Evolutionary conservation across 192 early-diverging fungal genomes (phyloP).

Genomic region (Chytriomyces confervae): DNA sequence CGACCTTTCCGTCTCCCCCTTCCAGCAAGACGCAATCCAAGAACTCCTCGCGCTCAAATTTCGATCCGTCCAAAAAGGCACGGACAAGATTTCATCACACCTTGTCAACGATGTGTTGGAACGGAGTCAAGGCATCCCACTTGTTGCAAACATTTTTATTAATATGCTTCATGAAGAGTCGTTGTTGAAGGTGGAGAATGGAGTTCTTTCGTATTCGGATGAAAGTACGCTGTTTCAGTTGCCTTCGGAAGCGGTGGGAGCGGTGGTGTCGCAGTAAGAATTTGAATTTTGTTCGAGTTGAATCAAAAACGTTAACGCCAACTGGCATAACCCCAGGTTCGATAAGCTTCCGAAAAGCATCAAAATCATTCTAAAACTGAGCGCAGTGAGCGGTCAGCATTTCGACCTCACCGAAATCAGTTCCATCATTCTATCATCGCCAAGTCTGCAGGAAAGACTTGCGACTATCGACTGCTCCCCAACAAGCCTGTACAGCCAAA

Average conservation of each 20-base stretch:
- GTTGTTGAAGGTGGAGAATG: slow-evolving; percentile 8
- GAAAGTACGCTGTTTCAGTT: neutral
- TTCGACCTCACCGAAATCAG: slow-evolving; percentile 28
- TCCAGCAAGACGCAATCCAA: slow-evolving; percentile 16
- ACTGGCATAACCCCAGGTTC: neutral
- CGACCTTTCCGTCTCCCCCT: slow-evolving; percentile 6
- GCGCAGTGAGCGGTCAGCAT: slow-evolving; percentile 32
- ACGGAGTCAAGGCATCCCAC: slow-evolving; percentile 29
- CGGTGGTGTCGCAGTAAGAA: slow-evolving; percentile 32
- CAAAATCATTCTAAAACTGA: slow-evolving; percentile 27
- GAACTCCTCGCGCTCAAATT: slow-evolving; percentile 20
- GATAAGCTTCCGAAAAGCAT: slow-evolving; percentile 17
- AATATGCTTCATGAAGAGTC: slow-evolving; percentile 20
- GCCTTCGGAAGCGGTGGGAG: slow-evolving; percentile 27
- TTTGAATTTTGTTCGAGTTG: neutral
- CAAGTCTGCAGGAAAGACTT: neutral
- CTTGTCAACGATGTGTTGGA: slow-evolving; percentile 27
- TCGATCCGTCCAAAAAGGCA: neutral
- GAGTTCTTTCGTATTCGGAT: neutral
- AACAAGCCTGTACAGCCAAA: neutral
- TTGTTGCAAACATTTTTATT: slow-evolving; percentile 23
- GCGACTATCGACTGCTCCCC: neutral
- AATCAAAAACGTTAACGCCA: neutral
- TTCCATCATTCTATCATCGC: slow-evolving; percentile 7
- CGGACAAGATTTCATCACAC: neutral